Evolutionary conservation across 2,329 filamentous ascomycete genomes (phyloP), one percentile per base, ranked within the genome.

Genomic region (Coccinonectria pachysandricola): DNA sequence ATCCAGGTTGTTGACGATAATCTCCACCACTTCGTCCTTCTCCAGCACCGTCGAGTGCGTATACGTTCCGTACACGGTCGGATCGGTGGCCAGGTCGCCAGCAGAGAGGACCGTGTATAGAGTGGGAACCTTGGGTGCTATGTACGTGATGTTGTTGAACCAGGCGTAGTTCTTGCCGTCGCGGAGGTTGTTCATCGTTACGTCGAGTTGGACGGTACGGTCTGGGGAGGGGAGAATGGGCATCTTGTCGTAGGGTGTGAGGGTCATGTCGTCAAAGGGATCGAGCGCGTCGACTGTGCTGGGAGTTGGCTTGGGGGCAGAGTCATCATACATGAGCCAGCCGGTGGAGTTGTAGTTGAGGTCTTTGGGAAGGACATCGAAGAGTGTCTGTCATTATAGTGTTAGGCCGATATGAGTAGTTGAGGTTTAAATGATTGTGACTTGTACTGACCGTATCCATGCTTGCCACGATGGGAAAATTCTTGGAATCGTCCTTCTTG

Each of bases 81-180:
- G 60, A 34, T 83, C 63, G 2, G 60, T 62, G 9, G 73, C 69
- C 11, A 65, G 56, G 26, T 81, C 56, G 10, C 71, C 73, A 2
- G 73, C 56, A 0, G 71, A 74, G 4, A 92, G 62, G 1, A 68
- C 82, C 1, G 79, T 84, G 61, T 86, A 92, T 0, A 93, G 63
- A 0, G 79, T 75, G 0, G 85, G 86, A 0, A 92, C 84, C 49
- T 83, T 82, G 24, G 81, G 83, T 0, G 57, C 30, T 4, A 70
- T 68, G 50, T 87, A 93, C 15, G 80, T 84, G 36, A 84, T 71
- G 52, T 82, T 76, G 60, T 88, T 87, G 58, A 82, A 72, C 54
- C 77, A 76, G 34, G 73, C 76, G 30, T 64, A 64, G 47, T 64
- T 65, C 25, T 66, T 66, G 5, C 78, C 77, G 32, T 83, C 64